These are phyloP conservation scores for Coemansia sp. DNA, from an alignment of 192 early-diverging fungal species.

Conservation along the genomic window DNA sequence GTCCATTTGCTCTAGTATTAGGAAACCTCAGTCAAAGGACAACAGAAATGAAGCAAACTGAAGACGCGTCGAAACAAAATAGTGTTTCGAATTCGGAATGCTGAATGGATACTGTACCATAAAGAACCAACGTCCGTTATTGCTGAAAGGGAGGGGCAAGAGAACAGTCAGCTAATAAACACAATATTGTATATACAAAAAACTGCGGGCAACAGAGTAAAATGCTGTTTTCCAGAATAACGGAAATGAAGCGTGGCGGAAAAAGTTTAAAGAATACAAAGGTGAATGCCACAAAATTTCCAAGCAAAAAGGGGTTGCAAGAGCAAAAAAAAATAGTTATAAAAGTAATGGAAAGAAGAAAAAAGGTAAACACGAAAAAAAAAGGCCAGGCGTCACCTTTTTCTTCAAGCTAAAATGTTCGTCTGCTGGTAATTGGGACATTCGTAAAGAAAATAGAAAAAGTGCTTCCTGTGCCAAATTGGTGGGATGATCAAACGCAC, in stretches of 20 bases:
- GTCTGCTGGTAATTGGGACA: too few relatives aligned
- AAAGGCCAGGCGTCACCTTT: conserved; percentile 2
- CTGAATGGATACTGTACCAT: not conserved
- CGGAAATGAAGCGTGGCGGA: not conserved
- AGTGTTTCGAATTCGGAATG: not conserved
- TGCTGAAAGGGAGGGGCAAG: not conserved
- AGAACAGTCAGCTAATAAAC: not conserved
- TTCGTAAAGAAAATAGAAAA: not conserved
- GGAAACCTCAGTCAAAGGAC: not conserved
- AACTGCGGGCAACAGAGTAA: not conserved
- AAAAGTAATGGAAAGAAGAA: conserved; percentile 12
- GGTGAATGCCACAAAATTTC: not conserved
- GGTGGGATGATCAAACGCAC: conserved; percentile 9
- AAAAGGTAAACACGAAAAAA: not conserved
- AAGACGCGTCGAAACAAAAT: not conserved
- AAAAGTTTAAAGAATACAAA: not conserved
- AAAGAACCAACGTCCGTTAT: not conserved
- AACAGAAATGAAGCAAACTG: not conserved
- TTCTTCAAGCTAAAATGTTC: not conserved
- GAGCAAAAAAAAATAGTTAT: conserved; percentile 2
- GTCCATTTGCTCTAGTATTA: conserved; percentile 37
- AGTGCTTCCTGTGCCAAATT: not conserved
- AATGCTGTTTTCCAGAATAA: not conserved
- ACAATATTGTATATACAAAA: not conserved
- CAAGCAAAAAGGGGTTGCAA: not conserved